Base-by-base conservation (phyloP, 192 early-diverging fungal genomes). In the Pilobolus umbonatus region DNA sequence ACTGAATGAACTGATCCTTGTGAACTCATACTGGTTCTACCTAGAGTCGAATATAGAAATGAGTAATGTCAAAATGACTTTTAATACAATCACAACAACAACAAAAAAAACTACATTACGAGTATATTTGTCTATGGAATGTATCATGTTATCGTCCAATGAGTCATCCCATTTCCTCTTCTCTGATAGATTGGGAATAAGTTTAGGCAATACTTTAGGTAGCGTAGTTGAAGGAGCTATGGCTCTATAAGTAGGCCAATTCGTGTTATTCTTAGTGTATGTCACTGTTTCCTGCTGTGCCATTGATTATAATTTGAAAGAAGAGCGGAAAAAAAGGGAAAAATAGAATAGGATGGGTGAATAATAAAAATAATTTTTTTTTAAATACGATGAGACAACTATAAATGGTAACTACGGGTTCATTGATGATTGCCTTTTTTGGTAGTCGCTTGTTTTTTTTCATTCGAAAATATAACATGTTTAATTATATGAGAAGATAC, bases 141-240 rank as follows among this genome's bases (percentile, higher is more conserved):
- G 9, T 5, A 25, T 14, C 22, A 48, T 22, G 22, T 48, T 14
- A 30, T 11, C 11, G 17, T 25, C 15, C 1, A 30, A 21, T 34
- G 32, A 11, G 9, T 8, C 30, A 19, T 52, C 50, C 26, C 50
- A 32, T 52, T 55, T 53, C 11, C 29, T 30, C 17, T 34, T 35
- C 9, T 53, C 51, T 14, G 32, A 22, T 32, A 53, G 32, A 7
- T 35, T 22, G 24, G 32, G 51, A 25, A n/a, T 17, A n/a, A n/a
- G n/a, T n/a, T n/a, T n/a, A 53, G 51, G 51, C 17, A 36, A 1
- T 53, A 53, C 24, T 38, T 38, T 38, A 12, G 24, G 5, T 24
- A 25, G 39, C 9, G 57, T 31, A 30, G 35, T 1, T 24, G 44
- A 58, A 47, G 57, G 57, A 1, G 57, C 57, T 25, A 58, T 58